phyloP scores from a whole-genome alignment of 75 land plant species.

The Sequoia sempervirens region DNA sequence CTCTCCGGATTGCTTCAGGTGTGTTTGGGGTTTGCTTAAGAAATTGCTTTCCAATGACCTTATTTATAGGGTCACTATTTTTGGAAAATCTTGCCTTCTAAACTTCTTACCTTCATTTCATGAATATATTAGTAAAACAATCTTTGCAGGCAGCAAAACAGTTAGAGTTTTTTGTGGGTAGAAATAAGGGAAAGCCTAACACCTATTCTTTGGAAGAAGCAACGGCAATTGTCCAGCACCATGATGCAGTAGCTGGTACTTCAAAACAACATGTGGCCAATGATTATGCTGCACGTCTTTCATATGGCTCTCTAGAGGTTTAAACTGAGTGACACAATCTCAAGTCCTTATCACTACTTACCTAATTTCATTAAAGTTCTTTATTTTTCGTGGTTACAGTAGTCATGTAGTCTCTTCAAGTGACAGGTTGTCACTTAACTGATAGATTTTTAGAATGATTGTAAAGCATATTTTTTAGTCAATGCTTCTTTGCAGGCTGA shows the following conservation, averaged over 20 bases:
- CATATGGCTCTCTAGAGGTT: slow-evolving; percentile 58
- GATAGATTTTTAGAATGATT: neutral
- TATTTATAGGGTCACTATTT: neutral
- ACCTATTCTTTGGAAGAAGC: slow-evolving; percentile 70
- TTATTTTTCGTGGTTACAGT: neutral
- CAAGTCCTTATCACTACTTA: neutral
- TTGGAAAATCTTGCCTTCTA: too few relatives aligned
- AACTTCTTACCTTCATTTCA: neutral
- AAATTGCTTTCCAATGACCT: neutral
- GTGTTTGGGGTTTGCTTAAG: neutral
- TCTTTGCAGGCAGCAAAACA: slow-evolving; percentile 71
- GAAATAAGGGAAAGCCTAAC: slow-evolving; percentile 33
- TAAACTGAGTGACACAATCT: neutral
- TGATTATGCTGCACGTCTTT: slow-evolving; percentile 75
- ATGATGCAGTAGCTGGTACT: slow-evolving; percentile 87
- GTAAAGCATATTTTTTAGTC: neutral
- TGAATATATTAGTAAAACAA: slow-evolving; percentile 13
- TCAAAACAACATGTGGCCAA: slow-evolving; percentile 75
- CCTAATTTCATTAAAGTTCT: neutral
- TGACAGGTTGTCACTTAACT: neutral
- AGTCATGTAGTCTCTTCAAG: neutral
- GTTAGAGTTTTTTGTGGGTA: slow-evolving; percentile 62
- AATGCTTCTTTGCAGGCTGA: neutral
- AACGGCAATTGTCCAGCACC: slow-evolving; percentile 76
- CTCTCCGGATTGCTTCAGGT: slow-evolving; percentile 9